A percentile compares a stretch with the other conserved stretches of the same genome.
Evolutionary conservation across 306 rosid genomes (phyloP).

Genomic region (Pterocarpus macrocarpus): DNA sequence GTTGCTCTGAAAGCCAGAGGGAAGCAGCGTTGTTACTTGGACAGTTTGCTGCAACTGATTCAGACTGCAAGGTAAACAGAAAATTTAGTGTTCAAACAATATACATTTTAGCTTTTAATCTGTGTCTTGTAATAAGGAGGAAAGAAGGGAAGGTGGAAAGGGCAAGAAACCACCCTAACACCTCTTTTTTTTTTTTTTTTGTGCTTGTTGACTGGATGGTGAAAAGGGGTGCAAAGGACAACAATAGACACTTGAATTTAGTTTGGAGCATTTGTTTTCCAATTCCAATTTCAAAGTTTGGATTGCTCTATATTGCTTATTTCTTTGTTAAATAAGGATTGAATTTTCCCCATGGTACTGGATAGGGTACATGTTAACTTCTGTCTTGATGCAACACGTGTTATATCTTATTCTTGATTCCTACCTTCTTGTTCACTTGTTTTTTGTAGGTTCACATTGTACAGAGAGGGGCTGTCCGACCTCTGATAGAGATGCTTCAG

Average conservation of each 20-base stretch:
- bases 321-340: slow-evolving; percentile 8
- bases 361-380: slow-evolving; percentile 8
- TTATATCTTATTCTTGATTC: slow-evolving; percentile 4
- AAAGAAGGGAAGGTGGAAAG: background rate
- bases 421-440: slow-evolving; percentile 22
- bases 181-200: background rate
- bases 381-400: slow-evolving; percentile 9
- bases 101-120: background rate
- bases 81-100: slow-evolving; percentile 14
- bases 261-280: slow-evolving; percentile 18
- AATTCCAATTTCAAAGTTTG: slow-evolving; percentile 13
- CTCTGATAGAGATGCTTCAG: slow-evolving; percentile 94
- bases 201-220: slow-evolving; percentile 30
- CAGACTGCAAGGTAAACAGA: slow-evolving; percentile 86
- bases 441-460: slow-evolving; percentile 84
- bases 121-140: slow-evolving; percentile 9
- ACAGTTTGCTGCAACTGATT: slow-evolving; percentile 99
- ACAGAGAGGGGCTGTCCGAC: slow-evolving; percentile 92
- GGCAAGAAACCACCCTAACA: background rate
- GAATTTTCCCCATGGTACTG: background rate
- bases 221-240: background rate
- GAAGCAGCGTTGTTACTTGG: slow-evolving; percentile 98
- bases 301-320: background rate
- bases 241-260: background rate
- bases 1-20: slow-evolving; percentile 97